Percentiles rank a stretch among this genome's conserved stretches.
Conservation (phyloP, 2,329 filamentous ascomycete species). For the Penicillium sp. region DNA sequence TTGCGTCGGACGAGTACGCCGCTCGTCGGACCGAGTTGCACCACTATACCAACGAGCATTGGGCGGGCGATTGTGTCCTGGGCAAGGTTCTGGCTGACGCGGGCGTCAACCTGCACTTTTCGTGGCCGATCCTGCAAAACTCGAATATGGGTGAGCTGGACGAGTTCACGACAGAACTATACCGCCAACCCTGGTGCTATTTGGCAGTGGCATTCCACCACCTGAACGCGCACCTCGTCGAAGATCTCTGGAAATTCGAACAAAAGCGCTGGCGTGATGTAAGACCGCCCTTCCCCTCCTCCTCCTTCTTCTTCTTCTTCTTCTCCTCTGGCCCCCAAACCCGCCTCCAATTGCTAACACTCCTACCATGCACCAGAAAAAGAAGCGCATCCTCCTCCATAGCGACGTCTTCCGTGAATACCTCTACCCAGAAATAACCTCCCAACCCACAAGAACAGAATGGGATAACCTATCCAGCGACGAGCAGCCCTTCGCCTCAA, state of each 20-base stretch:
- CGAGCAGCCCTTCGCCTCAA: constrained; percentile 29
- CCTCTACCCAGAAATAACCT: constrained; percentile 36
- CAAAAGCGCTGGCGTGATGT: constrained; percentile 63
- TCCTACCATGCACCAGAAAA: constrained; percentile 14
- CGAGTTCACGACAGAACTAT: constrained; percentile 43
- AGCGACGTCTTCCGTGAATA: constrained; percentile 42
- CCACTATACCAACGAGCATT: constrained; percentile 49
- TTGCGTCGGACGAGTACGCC: constrained; percentile 46
- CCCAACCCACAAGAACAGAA: constrained; percentile 25
- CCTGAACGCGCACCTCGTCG: constrained; percentile 46
- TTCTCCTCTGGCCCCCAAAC: not conserved
- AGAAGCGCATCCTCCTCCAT: constrained; percentile 36
- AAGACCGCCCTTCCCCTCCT: constrained; percentile 31
- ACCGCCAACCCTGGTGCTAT: constrained; percentile 53
- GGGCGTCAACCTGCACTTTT: constrained; percentile 48
- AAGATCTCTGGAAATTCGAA: constrained; percentile 51
- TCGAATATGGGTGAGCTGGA: constrained; percentile 49
- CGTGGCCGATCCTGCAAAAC: constrained; percentile 52
- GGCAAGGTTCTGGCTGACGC: constrained; percentile 51
- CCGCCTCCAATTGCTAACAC: not conserved
- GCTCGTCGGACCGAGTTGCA: constrained; percentile 48
- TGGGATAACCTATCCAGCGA: constrained; percentile 43
- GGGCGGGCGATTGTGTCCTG: constrained; percentile 55
- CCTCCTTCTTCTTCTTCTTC: not conserved
- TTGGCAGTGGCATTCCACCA: constrained; percentile 55